Evolutionary conservation across 352 stramenopile species (phyloP).

Genomic region (Globisporangium megalacanthum): DNA sequence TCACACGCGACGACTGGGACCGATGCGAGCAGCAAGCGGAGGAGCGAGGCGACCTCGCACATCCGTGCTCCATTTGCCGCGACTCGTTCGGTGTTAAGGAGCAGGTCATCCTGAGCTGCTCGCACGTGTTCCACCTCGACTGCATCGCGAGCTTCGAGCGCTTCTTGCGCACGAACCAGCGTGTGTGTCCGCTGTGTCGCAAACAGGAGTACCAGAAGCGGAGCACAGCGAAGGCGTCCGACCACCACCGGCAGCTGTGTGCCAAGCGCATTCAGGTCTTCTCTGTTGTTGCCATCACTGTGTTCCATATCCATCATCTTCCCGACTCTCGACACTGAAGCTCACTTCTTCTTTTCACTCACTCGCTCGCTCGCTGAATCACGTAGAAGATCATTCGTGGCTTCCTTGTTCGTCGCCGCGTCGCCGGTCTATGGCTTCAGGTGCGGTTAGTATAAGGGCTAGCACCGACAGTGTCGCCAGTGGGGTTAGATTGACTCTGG

Average conservation of each 20-base stretch:
- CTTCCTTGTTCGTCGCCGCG: constrained; percentile 20
- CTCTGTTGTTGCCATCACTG: background rate
- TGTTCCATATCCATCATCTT: too few species aligned
- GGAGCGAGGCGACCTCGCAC: constrained; percentile 44
- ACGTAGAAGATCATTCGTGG: constrained; percentile 30
- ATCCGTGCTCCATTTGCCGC: constrained; percentile 82
- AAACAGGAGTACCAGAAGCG: constrained; percentile 83
- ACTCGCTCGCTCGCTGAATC: background rate
- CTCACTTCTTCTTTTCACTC: background rate
- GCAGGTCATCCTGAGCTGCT: constrained; percentile 83
- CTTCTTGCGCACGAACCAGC: constrained; percentile 72
- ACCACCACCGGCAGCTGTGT: constrained; percentile 42
- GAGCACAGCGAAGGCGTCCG: constrained; percentile 42
- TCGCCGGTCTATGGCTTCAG: constrained; percentile 25
- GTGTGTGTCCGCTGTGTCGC: constrained; percentile 76
- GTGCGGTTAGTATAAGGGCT: constrained; percentile 5
- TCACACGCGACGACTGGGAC: constrained; percentile 67
- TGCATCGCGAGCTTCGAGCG: constrained; percentile 83
- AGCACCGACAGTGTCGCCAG: too few species aligned
- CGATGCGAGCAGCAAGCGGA: constrained; percentile 61
- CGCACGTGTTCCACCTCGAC: constrained; percentile 80
- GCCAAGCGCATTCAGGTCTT: constrained; percentile 52
- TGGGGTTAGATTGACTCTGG: background rate
- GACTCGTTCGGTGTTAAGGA: constrained; percentile 66
- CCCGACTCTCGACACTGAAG: too few species aligned